Conservation (phyloP, 2,329 filamentous ascomycete species). For the Fusarium sp. region DNA sequence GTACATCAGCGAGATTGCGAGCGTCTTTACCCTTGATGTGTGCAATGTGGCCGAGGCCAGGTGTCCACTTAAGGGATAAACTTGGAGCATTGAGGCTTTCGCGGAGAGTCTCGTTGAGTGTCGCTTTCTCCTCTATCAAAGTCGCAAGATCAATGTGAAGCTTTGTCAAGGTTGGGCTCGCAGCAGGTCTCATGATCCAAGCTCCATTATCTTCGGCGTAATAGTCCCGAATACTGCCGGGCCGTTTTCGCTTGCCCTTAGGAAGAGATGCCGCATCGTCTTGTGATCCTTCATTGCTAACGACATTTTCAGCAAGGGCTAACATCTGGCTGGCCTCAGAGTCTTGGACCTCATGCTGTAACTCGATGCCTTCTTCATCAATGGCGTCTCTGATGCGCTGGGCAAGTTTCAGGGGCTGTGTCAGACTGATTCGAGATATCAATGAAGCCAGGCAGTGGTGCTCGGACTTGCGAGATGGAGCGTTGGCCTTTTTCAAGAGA, state of each 20-base stretch:
- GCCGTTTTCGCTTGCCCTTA: conserved; percentile 62
- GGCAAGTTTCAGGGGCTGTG: conserved; percentile 75
- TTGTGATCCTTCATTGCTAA: conserved; percentile 72
- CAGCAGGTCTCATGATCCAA: conserved; percentile 75
- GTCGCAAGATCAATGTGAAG: conserved; percentile 76
- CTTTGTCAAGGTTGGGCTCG: conserved; percentile 72
- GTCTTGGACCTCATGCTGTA: conserved; percentile 82
- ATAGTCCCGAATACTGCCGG: conserved; percentile 63
- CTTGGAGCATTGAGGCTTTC: conserved; percentile 69
- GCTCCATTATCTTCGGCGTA: conserved; percentile 70
- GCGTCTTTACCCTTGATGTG: conserved; percentile 88
- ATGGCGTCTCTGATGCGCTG: conserved; percentile 80
- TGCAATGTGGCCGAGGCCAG: conserved; percentile 88
- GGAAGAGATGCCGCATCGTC: conserved; percentile 67
- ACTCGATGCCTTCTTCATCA: conserved; percentile 89
- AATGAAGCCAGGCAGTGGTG: conserved; percentile 58
- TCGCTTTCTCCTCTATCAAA: conserved; percentile 69
- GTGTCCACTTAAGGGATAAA: conserved; percentile 86
- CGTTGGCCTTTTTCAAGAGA: conserved; percentile 53
- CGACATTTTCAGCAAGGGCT: conserved; percentile 77
- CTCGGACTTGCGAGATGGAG: conserved; percentile 13
- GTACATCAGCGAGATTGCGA: conserved; percentile 49
- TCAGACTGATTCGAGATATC: conserved; percentile 71
- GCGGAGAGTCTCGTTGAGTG: conserved; percentile 71
- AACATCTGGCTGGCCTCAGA: conserved; percentile 77